Evolutionary conservation across 768 basidiomycete species (phyloP), one percentile per base, ranked within the genome.

Genomic region (Boletus subparvulus): DNA sequence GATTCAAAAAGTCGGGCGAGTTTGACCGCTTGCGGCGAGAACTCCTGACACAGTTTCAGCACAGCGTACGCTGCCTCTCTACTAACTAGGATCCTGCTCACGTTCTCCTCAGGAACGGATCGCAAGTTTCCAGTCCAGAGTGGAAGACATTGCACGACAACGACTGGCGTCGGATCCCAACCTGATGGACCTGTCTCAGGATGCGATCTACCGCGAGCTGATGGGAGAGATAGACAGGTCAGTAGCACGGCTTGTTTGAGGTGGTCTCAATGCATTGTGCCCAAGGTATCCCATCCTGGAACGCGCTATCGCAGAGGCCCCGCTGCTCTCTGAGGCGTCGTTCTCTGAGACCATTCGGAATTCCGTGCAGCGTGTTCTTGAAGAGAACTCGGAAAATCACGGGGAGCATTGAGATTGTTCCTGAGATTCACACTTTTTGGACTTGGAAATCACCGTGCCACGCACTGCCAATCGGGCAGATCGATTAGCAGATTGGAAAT

Each of bases 1-100:
- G 88, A 63, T 90, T 89, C 75, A 90, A 90, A 71, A 86, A 85
- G 63, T 87, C 87, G 12, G 88, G 88, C 30, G 87, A 90, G 72
- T 90, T 89, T 61, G 88, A 90, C 61, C 82, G 85, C 24, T 67
- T 90, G 59, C 79, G 88, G 47, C 80, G 82, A 48, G 83, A 90
- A 69, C 73, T 91, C 24, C 69, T 90, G 37, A 64, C 77, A 7
- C 76, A 84, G 63, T 88, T 88, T 68, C 81, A 83, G 62, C 78
- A 75, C 61, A 80, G 83, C 64, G 88, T 88, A 69, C 57, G 83
- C 52, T 48, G 11, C n/a, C 33, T 55, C 55, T 16, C 16, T 39
- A 7, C 58, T 6, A 3, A 6, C 26, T 19, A 6, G 33, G 21
- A 19, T 41, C 21, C 21, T 21, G 21, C 50, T 60, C 21, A 60